Percentiles rank a stretch among this genome's conserved stretches.
Conservation (phyloP, 306 rosid genomes). For the Corylus americana region DNA sequence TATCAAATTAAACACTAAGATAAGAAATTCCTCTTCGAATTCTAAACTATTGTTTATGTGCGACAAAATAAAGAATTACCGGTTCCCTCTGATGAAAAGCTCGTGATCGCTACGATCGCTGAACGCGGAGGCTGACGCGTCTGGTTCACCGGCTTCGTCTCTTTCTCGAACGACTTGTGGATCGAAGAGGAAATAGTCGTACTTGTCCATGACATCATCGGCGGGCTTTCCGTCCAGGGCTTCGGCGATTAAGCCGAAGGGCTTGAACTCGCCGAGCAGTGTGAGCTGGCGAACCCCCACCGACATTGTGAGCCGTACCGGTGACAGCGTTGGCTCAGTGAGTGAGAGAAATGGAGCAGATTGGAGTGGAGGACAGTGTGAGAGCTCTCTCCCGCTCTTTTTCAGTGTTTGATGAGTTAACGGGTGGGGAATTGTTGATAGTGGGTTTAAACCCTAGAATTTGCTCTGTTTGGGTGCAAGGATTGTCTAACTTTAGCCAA, state of each 20-base stretch:
- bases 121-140: slow-evolving; percentile 51
- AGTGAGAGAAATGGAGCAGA: slow-evolving; percentile 1
- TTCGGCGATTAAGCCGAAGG: slow-evolving; percentile 91
- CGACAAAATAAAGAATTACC: slow-evolving; percentile 38
- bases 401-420: not conserved
- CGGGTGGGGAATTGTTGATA: not conserved
- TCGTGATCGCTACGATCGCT: slow-evolving; percentile 75
- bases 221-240: slow-evolving; percentile 81
- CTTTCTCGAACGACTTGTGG: slow-evolving; percentile 63
- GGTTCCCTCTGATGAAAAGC: slow-evolving; percentile 76
- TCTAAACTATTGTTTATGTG: not conserved
- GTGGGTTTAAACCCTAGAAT: not conserved
- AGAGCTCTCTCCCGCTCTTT: slow-evolving; percentile 35
- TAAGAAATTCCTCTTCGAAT: not conserved
- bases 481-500: not conserved
- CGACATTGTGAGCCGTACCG: slow-evolving; percentile 42
- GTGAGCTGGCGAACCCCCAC: slow-evolving; percentile 63
- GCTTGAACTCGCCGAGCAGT: slow-evolving; percentile 93
- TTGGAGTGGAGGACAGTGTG: not conserved
- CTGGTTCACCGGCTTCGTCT: slow-evolving; percentile 53
- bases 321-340: not conserved
- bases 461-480: not conserved
- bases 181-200: slow-evolving; percentile 84
- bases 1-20: not conserved
- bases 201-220: slow-evolving; percentile 57